A percentile compares a stretch with the other conserved stretches of the same genome.
Conservation (phyloP, 75 land plant species). For the Selaginella moellendorffii region DNA sequence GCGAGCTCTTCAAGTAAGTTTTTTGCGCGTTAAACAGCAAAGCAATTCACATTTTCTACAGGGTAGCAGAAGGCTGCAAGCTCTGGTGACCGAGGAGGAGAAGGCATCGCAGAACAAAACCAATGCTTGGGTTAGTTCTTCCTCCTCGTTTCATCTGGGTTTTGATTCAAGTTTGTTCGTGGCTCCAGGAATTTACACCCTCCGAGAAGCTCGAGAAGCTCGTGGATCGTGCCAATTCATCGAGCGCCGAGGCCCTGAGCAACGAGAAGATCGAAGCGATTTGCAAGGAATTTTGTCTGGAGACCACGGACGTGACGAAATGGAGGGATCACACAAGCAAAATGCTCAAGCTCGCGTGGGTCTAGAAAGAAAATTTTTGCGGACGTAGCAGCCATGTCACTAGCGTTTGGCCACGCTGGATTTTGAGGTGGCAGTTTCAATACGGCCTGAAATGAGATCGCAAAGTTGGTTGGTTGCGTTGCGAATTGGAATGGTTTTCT, state of each 20-base stretch:
- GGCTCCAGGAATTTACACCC: constrained; percentile 19
- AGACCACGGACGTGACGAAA: not conserved
- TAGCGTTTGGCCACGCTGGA: not conserved
- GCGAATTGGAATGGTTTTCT: constrained; percentile 1
- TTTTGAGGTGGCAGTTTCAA: not conserved
- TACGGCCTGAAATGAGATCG: not conserved
- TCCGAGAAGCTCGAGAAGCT: constrained; percentile 15
- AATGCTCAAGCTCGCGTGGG: not conserved
- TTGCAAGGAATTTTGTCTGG: not conserved
- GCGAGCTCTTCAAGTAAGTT: constrained; percentile 54
- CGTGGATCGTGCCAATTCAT: constrained; percentile 10
- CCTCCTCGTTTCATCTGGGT: not conserved
- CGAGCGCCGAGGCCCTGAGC: not conserved
- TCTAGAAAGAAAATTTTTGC: too few relatives aligned
- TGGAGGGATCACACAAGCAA: not conserved
- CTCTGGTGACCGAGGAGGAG: constrained; percentile 13
- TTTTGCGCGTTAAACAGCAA: not conserved
- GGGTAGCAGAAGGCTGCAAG: constrained; percentile 14
- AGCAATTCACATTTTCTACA: not conserved
- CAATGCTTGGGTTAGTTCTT: not conserved
- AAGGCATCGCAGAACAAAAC: not conserved
- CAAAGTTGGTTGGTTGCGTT: constrained; percentile 1
- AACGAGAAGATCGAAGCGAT: not conserved
- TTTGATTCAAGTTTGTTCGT: not conserved
- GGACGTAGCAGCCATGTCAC: too few relatives aligned